A percentile compares a stretch with the other conserved stretches of the same genome.
Evolutionary conservation across 805 yeast genomes (phyloP).

Genomic region (Wickerhamiella lipophila): DNA sequence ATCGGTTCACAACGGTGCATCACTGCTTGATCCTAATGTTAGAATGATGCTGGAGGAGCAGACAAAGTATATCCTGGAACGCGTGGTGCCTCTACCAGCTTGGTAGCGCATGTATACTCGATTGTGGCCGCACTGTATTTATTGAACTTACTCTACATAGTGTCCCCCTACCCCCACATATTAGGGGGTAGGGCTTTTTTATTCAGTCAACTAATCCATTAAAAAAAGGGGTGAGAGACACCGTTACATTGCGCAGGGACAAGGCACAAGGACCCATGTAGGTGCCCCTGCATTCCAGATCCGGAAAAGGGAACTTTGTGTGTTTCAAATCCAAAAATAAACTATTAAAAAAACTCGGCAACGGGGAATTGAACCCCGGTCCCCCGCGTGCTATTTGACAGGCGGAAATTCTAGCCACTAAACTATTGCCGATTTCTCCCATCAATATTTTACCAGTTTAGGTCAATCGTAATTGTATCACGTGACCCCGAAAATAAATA

Average conservation of each 20-base stretch:
- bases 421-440: slow-evolving; percentile 27
- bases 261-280: neutral
- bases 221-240: neutral
- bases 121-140: neutral
- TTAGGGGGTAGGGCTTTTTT: too few relatives aligned
- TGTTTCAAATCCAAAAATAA: neutral
- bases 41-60: neutral
- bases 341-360: slow-evolving; percentile 21
- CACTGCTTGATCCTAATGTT: neutral
- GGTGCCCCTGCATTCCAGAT: neutral
- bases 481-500: too few relatives aligned
- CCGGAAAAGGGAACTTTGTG: neutral
- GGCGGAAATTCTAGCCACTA: slow-evolving; percentile 33
- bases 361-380: slow-evolving; percentile 22
- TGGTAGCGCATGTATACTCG: neutral
- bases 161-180: neutral
- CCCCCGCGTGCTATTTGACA: slow-evolving; percentile 25
- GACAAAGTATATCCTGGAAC: neutral
- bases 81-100: neutral
- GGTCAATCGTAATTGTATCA: too few relatives aligned
- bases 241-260: slow-evolving; percentile 1
- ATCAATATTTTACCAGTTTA: neutral
- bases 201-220: neutral
- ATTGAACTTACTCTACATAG: neutral
- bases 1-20: neutral